Evolutionary conservation across 2,329 filamentous ascomycete genomes (phyloP).

Genomic region (Cercospora zeae-maydis): DNA sequence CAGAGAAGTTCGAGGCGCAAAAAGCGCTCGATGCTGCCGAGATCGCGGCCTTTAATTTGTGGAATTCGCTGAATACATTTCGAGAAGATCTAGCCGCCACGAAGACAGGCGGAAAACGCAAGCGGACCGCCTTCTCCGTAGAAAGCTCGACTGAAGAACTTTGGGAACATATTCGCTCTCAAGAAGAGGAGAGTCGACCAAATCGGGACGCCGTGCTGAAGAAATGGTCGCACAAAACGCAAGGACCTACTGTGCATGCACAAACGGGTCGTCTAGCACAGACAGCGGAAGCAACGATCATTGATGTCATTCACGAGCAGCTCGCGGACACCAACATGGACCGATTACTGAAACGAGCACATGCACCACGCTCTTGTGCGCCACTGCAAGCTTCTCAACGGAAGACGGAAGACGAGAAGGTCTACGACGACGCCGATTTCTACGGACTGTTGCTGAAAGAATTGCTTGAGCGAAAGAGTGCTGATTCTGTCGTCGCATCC

Average conservation of each 20-base stretch:
- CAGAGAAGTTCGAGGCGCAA: constrained; percentile 36
- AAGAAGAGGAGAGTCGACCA: constrained; percentile 58
- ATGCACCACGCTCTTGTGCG: constrained; percentile 71
- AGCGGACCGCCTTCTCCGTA: constrained; percentile 48
- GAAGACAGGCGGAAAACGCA: constrained; percentile 58
- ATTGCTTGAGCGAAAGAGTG: constrained; percentile 79
- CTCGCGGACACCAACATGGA: constrained; percentile 54
- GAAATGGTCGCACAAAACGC: constrained; percentile 84
- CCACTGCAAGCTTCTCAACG: constrained; percentile 55
- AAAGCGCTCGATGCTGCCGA: constrained; percentile 71
- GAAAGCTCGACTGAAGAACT: constrained; percentile 62
- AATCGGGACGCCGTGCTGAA: constrained; percentile 71
- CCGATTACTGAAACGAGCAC: constrained; percentile 66
- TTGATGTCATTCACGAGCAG: constrained; percentile 66
- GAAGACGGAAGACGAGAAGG: constrained; percentile 55
- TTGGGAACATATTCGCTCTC: constrained; percentile 66
- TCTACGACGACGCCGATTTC: constrained; percentile 94
- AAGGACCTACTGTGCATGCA: constrained; percentile 56
- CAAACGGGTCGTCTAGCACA: constrained; percentile 60
- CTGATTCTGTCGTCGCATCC: constrained; percentile 47
- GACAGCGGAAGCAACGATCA: constrained; percentile 60
- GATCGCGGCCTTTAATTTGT: constrained; percentile 76
- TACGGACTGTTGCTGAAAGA: constrained; percentile 92
- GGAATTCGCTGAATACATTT: constrained; percentile 73
- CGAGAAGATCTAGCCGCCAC: constrained; percentile 57